These are phyloP conservation scores for Purpureocillium lavendulum DNA, from an alignment of 2,329 filamentous ascomycete species.

Conservation along the genomic window DNA sequence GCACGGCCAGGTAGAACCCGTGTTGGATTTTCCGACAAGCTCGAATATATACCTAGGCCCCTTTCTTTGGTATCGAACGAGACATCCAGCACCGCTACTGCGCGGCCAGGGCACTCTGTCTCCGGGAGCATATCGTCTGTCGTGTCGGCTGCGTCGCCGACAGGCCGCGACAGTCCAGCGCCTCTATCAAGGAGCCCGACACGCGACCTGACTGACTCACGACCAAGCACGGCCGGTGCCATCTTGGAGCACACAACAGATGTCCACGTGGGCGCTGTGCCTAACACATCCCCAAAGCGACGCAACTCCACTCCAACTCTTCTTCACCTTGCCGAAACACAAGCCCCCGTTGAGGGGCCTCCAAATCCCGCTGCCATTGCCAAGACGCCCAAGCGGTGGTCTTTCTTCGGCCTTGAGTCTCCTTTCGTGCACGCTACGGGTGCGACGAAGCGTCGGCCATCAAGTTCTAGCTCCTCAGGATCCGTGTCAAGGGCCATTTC, in stretches of 20 bases:
- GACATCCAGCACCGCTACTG: conserved; percentile 68
- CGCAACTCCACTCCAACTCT: conserved; percentile 54
- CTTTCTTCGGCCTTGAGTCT: conserved; percentile 52
- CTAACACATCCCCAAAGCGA: conserved; percentile 32
- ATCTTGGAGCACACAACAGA: conserved; percentile 44
- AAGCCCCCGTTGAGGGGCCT: conserved; percentile 18
- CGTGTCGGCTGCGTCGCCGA: conserved; percentile 46
- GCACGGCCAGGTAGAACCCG: conserved; percentile 43
- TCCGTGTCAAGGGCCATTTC: conserved; percentile 20
- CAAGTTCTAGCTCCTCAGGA: conserved; percentile 38
- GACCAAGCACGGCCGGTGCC: conserved; percentile 66
- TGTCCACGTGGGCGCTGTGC: conserved; percentile 7
- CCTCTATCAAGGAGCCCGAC: conserved; percentile 30
- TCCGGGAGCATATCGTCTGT: conserved; percentile 76
- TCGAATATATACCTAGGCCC: conserved; percentile 77
- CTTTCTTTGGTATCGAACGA: conserved; percentile 79
- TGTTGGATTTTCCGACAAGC: conserved; percentile 76
- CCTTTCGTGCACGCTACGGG: conserved; percentile 35
- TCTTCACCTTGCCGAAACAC: conserved; percentile 28
- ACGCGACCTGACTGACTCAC: conserved; percentile 35
- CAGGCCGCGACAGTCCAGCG: conserved; percentile 30
- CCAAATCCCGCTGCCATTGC: conserved; percentile 39
- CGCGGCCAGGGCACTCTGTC: conserved; percentile 61
- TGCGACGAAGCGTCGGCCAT: conserved; percentile 36
- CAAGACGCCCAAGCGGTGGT: conserved; percentile 49